Conservation (phyloP, 208 protist genomes). For the Crithidia sp. region DNA sequence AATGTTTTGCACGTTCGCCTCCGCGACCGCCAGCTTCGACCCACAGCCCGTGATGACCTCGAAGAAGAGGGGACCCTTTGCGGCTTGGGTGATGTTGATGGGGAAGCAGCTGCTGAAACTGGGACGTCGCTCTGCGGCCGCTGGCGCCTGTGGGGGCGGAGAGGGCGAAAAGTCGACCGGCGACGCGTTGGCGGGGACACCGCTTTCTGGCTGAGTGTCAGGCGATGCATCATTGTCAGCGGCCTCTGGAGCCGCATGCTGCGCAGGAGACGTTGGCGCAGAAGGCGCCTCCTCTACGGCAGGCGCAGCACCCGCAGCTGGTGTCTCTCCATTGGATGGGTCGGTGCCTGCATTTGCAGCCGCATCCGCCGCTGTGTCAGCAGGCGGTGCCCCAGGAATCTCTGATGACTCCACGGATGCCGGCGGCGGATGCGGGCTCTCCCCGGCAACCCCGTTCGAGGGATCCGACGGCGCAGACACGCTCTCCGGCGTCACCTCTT, state of each 20-base stretch:
- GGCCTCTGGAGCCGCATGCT: no score
- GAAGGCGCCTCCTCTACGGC: no score
- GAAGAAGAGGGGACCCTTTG: slow-evolving; percentile 25
- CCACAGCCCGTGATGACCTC: slow-evolving; percentile 31
- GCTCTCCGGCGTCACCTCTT: neutral
- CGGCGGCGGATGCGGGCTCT: neutral
- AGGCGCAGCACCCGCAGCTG: no score
- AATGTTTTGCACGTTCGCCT: slow-evolving; percentile 24
- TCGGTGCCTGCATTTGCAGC: neutral
- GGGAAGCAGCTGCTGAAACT: slow-evolving; percentile 30
- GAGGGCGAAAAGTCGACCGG: neutral
- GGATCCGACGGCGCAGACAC: neutral
- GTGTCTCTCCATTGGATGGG: no score
- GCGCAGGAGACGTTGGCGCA: no score
- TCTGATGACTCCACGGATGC: neutral
- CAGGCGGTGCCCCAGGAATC: neutral
- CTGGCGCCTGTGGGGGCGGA: neutral
- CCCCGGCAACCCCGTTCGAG: neutral
- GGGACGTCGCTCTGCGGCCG: neutral
- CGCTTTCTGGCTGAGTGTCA: no score
- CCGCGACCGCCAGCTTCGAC: slow-evolving; percentile 25
- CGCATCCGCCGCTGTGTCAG: neutral
- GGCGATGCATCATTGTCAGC: no score
- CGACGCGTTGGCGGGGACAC: no score
- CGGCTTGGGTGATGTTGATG: slow-evolving; percentile 25